A percentile compares a stretch with the other conserved stretches of the same genome.
Evolutionary conservation across 345 rosid genomes (phyloP).

Genomic region (Linum trigynum): DNA sequence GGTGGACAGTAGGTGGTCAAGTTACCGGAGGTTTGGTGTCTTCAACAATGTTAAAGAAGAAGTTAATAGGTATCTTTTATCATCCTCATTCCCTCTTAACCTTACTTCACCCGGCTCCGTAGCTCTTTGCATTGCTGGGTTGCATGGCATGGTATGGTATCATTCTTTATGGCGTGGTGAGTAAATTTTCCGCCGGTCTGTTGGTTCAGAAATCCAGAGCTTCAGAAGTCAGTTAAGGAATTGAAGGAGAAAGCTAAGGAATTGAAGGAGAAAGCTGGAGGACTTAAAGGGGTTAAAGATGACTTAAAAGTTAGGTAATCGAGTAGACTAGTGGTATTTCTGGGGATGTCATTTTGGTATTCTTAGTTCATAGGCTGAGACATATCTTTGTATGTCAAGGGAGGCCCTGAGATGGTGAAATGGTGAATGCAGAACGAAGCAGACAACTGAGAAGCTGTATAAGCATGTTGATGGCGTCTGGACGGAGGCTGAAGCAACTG

Average conservation of each 20-base stretch:
- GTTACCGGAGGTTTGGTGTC: conserved; percentile 54
- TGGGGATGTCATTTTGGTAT: conserved; percentile 10
- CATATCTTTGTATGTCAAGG: conserved; percentile 50
- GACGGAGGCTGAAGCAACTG: conserved; percentile 87
- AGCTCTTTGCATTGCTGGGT: neutral
- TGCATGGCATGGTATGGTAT: neutral
- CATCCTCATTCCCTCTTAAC: neutral
- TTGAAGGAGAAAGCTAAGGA: neutral
- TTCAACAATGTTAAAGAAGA: conserved; percentile 71
- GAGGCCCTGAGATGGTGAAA: conserved; percentile 63
- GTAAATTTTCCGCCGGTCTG: neutral
- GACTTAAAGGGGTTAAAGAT: conserved; percentile 57
- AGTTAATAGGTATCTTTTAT: conserved; percentile 38
- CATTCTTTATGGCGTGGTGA: neutral
- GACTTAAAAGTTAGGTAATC: conserved; percentile 68
- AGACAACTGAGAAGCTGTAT: conserved; percentile 81
- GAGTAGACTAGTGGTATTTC: neutral
- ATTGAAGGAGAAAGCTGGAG: conserved; percentile 61
- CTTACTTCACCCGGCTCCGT: too few relatives aligned
- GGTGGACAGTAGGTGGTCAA: conserved; percentile 25
- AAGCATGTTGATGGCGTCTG: conserved; percentile 77
- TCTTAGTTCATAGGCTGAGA: conserved; percentile 46
- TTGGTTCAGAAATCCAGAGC: conserved; percentile 59
- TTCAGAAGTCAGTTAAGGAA: conserved; percentile 64
- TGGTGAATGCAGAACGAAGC: conserved; percentile 83